Evolutionary conservation across 2,329 filamentous ascomycete genomes (phyloP).

Genomic region (Cladosporium sp.): DNA sequence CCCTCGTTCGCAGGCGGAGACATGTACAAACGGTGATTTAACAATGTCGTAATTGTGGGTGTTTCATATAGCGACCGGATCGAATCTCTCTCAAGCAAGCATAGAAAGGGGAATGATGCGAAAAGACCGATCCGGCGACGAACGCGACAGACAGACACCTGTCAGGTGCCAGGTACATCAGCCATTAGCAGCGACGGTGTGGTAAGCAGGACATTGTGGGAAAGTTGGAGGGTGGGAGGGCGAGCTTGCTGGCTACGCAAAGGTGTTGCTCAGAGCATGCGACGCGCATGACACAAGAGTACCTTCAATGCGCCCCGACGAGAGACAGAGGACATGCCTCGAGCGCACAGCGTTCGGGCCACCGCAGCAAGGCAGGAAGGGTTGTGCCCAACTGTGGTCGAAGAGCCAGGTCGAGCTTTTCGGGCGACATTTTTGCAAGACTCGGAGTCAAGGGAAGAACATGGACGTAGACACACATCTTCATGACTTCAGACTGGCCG

Average conservation of each 20-base stretch:
- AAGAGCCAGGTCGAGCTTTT: background rate
- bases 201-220: constrained; percentile 6
- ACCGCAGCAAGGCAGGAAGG: background rate
- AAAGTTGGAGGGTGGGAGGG: background rate
- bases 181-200: background rate
- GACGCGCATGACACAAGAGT: constrained; percentile 12
- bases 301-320: background rate
- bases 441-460: background rate
- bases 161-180: constrained; percentile 7
- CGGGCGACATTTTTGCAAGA: background rate
- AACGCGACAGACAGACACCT: background rate
- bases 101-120: background rate
- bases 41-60: background rate
- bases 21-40: background rate
- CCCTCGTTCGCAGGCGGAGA: constrained; percentile 14
- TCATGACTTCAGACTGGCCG: background rate
- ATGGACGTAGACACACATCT: background rate
- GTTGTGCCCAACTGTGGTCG: background rate
- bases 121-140: constrained; percentile 1
- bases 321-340: background rate
- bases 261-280: constrained; percentile 2
- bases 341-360: constrained; percentile 2
- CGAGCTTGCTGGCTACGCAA: constrained; percentile 10
- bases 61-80: background rate
- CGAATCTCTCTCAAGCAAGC: background rate